Conservation (phyloP, 768 basidiomycete species). For the Suillus cothurnatus region DNA sequence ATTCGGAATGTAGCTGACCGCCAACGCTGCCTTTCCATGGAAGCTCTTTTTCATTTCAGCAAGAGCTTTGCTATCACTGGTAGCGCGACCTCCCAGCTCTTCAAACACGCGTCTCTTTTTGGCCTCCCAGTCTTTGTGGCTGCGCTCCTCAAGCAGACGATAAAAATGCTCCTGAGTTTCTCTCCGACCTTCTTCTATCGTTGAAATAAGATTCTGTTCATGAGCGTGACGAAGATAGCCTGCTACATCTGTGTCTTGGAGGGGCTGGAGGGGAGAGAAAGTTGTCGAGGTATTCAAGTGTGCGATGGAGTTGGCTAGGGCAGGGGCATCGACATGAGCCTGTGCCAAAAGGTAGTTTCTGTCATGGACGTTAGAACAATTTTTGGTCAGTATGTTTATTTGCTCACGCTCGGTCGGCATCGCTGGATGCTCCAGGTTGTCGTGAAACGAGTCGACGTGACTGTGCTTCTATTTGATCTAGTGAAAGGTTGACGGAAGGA, state of each 20-base stretch:
- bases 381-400: slow-evolving; percentile 11
- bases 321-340: slow-evolving; percentile 91
- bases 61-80: slow-evolving; percentile 55
- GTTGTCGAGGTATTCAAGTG: slow-evolving; percentile 80
- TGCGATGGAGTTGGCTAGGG: slow-evolving; percentile 80
- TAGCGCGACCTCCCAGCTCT: slow-evolving; percentile 75
- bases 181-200: slow-evolving; percentile 87
- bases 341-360: slow-evolving; percentile 94
- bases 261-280: slow-evolving; percentile 86
- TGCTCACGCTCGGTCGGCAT: slow-evolving; percentile 74
- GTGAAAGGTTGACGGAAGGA: slow-evolving; percentile 84
- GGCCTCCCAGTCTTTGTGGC: slow-evolving; percentile 83
- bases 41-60: slow-evolving; percentile 64
- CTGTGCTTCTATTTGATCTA: slow-evolving; percentile 95
- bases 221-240: slow-evolving; percentile 95
- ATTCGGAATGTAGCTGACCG: slow-evolving; percentile 40
- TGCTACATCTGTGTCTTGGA: slow-evolving; percentile 92
- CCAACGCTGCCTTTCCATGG: slow-evolving; percentile 55
- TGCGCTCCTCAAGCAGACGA: slow-evolving; percentile 72
- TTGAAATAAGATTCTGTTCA: slow-evolving; percentile 92
- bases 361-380: slow-evolving; percentile 8
- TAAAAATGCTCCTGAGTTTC: slow-evolving; percentile 89
- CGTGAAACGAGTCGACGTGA: slow-evolving; percentile 81
- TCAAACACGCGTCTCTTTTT: slow-evolving; percentile 90
- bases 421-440: slow-evolving; percentile 62